Conservation (phyloP, 164 flowering plant genomes). For the Santalum album region DNA sequence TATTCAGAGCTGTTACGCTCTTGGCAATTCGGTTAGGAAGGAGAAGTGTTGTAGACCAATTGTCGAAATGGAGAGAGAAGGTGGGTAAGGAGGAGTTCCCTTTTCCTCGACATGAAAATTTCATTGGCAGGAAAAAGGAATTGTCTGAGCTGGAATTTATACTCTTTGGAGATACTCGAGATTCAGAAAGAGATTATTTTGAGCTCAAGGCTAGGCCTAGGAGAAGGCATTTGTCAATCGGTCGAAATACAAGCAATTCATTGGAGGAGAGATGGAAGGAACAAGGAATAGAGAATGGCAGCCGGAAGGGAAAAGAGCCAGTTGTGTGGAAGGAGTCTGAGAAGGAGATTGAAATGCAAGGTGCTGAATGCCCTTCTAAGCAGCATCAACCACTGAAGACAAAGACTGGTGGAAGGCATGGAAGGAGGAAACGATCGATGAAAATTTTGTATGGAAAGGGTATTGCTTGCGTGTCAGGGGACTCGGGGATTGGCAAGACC, state of each 20-base stretch:
- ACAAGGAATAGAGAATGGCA: constrained; percentile 21
- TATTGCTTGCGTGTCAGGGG: constrained; percentile 87
- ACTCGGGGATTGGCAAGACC: constrained; percentile 89
- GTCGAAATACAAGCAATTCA: constrained; percentile 38
- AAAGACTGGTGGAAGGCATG: constrained; percentile 33
- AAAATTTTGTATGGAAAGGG: constrained; percentile 81
- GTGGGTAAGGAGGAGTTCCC: constrained; percentile 84
- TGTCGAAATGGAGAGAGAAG: constrained; percentile 72
- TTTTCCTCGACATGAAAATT: constrained; percentile 73
- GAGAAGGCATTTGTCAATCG: constrained; percentile 49
- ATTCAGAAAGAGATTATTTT: constrained; percentile 71
- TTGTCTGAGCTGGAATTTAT: constrained; percentile 78
- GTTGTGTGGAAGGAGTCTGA: constrained; percentile 87
- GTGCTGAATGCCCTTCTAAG: constrained; percentile 27
- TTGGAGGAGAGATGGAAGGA: constrained; percentile 32
- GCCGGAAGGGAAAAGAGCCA: constrained; percentile 70
- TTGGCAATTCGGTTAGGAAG: constrained; percentile 72
- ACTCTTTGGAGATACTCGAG: constrained; percentile 79
- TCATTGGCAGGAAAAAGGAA: constrained; percentile 88
- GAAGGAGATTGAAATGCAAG: constrained; percentile 90
- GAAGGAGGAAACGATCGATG: constrained; percentile 44
- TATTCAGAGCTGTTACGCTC: constrained; percentile 57
- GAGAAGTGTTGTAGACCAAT: constrained; percentile 69
- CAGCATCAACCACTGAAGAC: constrained; percentile 23
- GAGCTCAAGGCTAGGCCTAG: constrained; percentile 67